These are phyloP conservation scores for Cystobasidium sp. DNA, from an alignment of 1,284 basidiomycete genomes.

Conservation along the genomic window DNA sequence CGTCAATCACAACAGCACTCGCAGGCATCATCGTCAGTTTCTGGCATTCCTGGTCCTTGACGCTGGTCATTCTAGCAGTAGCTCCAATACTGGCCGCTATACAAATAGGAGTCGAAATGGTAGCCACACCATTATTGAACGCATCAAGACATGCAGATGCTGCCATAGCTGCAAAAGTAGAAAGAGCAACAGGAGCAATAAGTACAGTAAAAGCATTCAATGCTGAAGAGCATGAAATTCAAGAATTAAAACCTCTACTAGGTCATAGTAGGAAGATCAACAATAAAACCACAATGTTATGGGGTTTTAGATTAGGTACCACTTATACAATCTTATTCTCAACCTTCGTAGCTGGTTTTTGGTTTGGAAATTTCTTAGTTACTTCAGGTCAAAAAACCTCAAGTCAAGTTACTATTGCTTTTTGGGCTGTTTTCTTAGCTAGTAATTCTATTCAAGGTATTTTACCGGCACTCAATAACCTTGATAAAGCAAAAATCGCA, in stretches of 20 bases:
- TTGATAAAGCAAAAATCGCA: slow-evolving; percentile 84
- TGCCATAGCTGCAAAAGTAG: slow-evolving; percentile 74
- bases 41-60: slow-evolving; percentile 75
- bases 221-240: slow-evolving; percentile 69
- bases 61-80: slow-evolving; percentile 86
- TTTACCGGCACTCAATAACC: slow-evolving; percentile 74
- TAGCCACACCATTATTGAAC: slow-evolving; percentile 68
- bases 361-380: slow-evolving; percentile 90
- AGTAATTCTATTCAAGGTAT: slow-evolving; percentile 82
- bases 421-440: slow-evolving; percentile 93
- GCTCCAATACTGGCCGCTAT: slow-evolving; percentile 81
- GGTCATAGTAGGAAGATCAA: slow-evolving; percentile 63
- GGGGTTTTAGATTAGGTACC: slow-evolving; percentile 72
- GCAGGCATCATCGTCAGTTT: slow-evolving; percentile 83
- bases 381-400: slow-evolving; percentile 69
- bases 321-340: slow-evolving; percentile 79
- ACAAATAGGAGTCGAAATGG: slow-evolving; percentile 72
- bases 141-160: slow-evolving; percentile 71
- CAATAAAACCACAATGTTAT: slow-evolving; percentile 66
- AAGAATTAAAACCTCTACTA: slow-evolving; percentile 60
- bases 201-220: slow-evolving; percentile 96
- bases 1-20: slow-evolving; percentile 78
- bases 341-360: slow-evolving; percentile 97
- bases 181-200: slow-evolving; percentile 77
- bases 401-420: slow-evolving; percentile 88